Evolutionary conservation across 2,329 filamentous ascomycete species (phyloP).

Genomic region (Zymoseptoria tritici): DNA sequence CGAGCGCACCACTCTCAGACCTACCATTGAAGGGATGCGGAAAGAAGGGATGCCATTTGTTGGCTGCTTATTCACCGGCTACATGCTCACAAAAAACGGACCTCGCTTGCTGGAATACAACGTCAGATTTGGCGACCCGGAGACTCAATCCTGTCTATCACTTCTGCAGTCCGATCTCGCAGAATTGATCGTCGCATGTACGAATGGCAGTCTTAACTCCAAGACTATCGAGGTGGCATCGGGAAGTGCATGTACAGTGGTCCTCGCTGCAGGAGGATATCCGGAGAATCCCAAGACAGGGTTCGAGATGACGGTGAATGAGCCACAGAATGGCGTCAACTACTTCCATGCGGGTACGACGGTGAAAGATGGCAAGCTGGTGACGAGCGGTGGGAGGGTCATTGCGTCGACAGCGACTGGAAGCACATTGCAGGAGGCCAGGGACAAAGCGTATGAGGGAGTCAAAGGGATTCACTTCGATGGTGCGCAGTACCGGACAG

Average conservation of each 20-base stretch:
- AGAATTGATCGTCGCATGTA: slow-evolving; percentile 79
- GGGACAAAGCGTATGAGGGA: slow-evolving; percentile 79
- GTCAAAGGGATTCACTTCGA: slow-evolving; percentile 75
- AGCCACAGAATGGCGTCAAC: slow-evolving; percentile 48
- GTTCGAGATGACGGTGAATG: slow-evolving; percentile 48
- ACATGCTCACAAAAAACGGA: slow-evolving; percentile 80
- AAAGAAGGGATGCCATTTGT: slow-evolving; percentile 63
- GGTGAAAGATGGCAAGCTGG: slow-evolving; percentile 54
- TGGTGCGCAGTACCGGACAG: slow-evolving; percentile 84
- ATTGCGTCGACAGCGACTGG: slow-evolving; percentile 84
- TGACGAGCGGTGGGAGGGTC: slow-evolving; percentile 79
- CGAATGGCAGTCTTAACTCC: slow-evolving; percentile 62
- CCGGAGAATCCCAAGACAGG: slow-evolving; percentile 81
- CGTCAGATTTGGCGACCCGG: slow-evolving; percentile 84
- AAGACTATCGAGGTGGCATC: slow-evolving; percentile 23
- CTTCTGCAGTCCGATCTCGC: slow-evolving; percentile 81
- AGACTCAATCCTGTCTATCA: slow-evolving; percentile 79
- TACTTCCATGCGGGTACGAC: slow-evolving; percentile 92
- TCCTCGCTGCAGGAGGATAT: slow-evolving; percentile 89
- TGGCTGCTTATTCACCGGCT: slow-evolving; percentile 77
- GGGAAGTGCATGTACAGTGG: slow-evolving; percentile 78
- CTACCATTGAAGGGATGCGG: slow-evolving; percentile 82
- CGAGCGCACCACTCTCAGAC: slow-evolving; percentile 75
- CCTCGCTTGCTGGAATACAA: slow-evolving; percentile 88
- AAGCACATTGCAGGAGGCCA: slow-evolving; percentile 68